Conservation (phyloP, 2,329 filamentous ascomycete species). For the Fusarium phyllophilum region DNA sequence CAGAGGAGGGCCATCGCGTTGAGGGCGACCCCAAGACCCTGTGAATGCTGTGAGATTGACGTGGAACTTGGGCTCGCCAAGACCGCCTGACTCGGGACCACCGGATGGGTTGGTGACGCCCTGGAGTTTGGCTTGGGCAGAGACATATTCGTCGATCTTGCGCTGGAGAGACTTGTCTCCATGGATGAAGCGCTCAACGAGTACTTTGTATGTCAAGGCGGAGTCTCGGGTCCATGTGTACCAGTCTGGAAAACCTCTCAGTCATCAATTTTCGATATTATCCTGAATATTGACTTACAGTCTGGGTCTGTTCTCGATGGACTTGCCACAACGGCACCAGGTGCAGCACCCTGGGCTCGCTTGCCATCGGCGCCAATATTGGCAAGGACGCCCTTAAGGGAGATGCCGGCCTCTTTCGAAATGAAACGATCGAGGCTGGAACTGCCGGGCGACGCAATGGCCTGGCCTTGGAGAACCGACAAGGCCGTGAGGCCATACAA, state of each 20-base stretch:
- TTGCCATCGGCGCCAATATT: conserved; percentile 67
- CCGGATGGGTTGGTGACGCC: conserved; percentile 75
- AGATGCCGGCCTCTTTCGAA: conserved; percentile 20
- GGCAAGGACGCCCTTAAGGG: conserved; percentile 37
- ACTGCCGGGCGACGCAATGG: not conserved
- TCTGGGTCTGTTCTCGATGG: conserved; percentile 63
- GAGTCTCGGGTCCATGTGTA: conserved; percentile 83
- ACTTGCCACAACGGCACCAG: conserved; percentile 65
- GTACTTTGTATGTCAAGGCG: conserved; percentile 73
- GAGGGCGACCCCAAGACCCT: conserved; percentile 76
- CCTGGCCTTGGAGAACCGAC: conserved; percentile 3
- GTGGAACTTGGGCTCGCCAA: conserved; percentile 79
- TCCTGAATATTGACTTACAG: not conserved
- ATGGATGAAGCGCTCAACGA: conserved; percentile 71
- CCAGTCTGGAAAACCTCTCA: conserved; percentile 63
- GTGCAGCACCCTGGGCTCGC: conserved; percentile 56
- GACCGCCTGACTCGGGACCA: conserved; percentile 57
- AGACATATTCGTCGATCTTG: conserved; percentile 73
- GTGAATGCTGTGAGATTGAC: conserved; percentile 71
- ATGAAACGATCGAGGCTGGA: conserved; percentile 28
- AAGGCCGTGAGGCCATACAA: conserved; percentile 3
- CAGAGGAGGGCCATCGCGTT: conserved; percentile 81
- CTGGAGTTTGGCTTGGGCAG: conserved; percentile 72
- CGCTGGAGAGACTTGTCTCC: conserved; percentile 67
- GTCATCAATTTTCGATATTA: accelerated